phyloP scores from a whole-genome alignment of 2,329 filamentous ascomycete species.

The Cryphonectria parasitica region DNA sequence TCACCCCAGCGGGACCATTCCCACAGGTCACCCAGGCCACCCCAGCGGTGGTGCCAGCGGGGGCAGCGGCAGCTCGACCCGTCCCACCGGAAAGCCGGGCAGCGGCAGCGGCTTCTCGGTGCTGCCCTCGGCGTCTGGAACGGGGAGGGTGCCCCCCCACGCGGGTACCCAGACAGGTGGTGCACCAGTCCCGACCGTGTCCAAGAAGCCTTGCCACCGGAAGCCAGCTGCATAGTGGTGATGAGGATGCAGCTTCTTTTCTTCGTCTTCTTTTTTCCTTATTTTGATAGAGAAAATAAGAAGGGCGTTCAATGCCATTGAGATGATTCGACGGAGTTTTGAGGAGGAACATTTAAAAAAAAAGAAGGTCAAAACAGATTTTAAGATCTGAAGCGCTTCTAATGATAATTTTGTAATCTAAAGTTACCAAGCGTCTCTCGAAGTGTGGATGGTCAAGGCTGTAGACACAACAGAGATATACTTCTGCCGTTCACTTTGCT shows the following conservation, averaged over 20 bases:
- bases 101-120: neutral
- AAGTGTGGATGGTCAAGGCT: neutral
- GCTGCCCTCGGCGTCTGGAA: neutral
- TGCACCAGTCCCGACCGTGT: neutral
- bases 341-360: neutral
- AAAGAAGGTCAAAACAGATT: neutral
- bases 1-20: too few species aligned
- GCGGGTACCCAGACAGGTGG: neutral
- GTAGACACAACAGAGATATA: neutral
- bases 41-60: neutral
- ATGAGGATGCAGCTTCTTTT: neutral
- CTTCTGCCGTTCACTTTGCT: neutral
- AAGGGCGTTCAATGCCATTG: neutral
- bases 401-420: constrained; percentile 1
- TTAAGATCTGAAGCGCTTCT: neutral
- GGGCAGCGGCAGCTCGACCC: neutral
- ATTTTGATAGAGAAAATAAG: neutral
- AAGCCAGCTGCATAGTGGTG: neutral
- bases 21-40: too few species aligned
- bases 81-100: neutral
- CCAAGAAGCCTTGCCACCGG: neutral
- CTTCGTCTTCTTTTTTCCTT: too few species aligned
- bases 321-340: neutral
- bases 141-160: neutral
- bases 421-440: neutral